Evolutionary conservation across 208 protist species (phyloP).

Genomic region (Acanthamoeba healyi): DNA sequence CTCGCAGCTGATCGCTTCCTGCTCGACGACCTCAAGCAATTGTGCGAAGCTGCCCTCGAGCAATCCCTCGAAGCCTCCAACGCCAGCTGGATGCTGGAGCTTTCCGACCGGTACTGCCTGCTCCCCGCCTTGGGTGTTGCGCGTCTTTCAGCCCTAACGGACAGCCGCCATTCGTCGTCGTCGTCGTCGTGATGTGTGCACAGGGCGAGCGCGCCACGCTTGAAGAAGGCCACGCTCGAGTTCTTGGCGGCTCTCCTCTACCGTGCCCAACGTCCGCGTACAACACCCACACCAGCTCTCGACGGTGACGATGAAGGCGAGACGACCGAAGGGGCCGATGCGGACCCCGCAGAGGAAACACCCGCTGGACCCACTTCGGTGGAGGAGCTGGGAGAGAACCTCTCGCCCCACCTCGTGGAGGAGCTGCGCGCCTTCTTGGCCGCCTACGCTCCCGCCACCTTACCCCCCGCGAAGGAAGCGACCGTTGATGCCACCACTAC

Average conservation of each 20-base stretch:
- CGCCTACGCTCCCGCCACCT: background rate
- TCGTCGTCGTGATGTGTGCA: background rate
- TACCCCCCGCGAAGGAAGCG: background rate
- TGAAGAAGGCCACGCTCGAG: constrained; percentile 47
- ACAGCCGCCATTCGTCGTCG: too few species aligned
- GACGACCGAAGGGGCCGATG: background rate
- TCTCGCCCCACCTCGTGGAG: background rate
- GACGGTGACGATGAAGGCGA: background rate
- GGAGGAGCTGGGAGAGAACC: background rate
- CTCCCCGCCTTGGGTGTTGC: background rate
- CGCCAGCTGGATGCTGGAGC: constrained; percentile 49
- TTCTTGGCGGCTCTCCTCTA: constrained; percentile 29
- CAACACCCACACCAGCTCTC: background rate
- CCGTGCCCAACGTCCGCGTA: background rate
- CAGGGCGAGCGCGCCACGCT: constrained; percentile 31
- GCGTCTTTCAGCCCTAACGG: too few species aligned
- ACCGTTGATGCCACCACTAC: background rate
- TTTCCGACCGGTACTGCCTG: background rate
- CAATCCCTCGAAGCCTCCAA: constrained; percentile 41
- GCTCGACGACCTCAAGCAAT: constrained; percentile 69
- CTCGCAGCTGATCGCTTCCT: constrained; percentile 74
- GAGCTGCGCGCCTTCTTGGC: constrained; percentile 21
- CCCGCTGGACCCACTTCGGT: background rate
- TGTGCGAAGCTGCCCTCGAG: constrained; percentile 47
- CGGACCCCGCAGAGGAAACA: background rate